phyloP scores from a whole-genome alignment of 495 filamentous ascomycete species.

The Daldinia vernicosa region DNA sequence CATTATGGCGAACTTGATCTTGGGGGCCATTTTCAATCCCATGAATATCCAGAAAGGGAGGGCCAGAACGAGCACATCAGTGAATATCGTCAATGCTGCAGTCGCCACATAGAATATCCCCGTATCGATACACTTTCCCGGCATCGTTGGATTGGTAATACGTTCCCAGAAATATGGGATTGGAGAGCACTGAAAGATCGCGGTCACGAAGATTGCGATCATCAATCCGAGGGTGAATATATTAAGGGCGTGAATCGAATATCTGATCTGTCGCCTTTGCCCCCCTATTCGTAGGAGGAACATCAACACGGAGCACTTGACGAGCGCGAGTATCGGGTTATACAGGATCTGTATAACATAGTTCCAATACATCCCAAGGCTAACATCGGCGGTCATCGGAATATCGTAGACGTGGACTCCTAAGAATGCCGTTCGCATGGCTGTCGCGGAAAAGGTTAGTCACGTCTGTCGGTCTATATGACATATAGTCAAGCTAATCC shows the following conservation, averaged over 20 bases:
- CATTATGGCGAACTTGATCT: constrained; percentile 59
- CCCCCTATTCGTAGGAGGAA: constrained; percentile 62
- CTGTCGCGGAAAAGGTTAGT: constrained; percentile 43
- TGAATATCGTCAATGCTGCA: constrained; percentile 60
- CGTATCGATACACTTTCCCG: constrained; percentile 59
- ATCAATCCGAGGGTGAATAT: constrained; percentile 61
- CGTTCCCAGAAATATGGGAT: constrained; percentile 58
- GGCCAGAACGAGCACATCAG: constrained; percentile 59
- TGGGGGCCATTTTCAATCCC: constrained; percentile 56
- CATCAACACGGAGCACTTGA: constrained; percentile 68
- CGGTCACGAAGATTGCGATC: constrained; percentile 63
- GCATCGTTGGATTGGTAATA: constrained; percentile 45
- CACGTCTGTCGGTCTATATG: neutral
- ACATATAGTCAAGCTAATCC: neutral
- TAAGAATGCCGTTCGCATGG: constrained; percentile 62
- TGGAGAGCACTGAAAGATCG: constrained; percentile 67
- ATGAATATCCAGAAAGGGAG: constrained; percentile 60
- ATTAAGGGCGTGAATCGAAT: constrained; percentile 59
- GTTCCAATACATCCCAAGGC: constrained; percentile 55
- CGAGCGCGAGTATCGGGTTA: constrained; percentile 68
- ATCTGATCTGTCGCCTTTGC: constrained; percentile 56
- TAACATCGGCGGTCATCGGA: constrained; percentile 52
- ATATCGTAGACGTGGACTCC: constrained; percentile 59
- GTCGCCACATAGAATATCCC: constrained; percentile 57
- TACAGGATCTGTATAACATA: constrained; percentile 69